Percentiles rank a stretch among this genome's conserved stretches.
These are phyloP conservation scores for Coemansia sp. DNA, from an alignment of 192 early-diverging fungal species.

Conservation along the genomic window DNA sequence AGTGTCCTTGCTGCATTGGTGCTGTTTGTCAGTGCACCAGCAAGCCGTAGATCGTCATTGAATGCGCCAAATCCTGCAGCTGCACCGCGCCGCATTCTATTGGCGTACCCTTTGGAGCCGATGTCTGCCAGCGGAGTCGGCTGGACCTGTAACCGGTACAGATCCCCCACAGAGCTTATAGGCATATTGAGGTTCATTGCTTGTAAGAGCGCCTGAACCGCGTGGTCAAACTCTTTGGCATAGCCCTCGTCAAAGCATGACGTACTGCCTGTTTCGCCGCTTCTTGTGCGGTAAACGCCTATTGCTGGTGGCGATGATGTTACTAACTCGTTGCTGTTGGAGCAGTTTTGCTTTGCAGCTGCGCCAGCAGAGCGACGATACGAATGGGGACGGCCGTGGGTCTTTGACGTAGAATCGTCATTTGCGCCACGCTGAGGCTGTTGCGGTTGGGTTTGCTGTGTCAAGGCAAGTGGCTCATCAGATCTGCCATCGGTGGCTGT, in stretches of 20 bases:
- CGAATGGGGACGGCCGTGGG: background rate
- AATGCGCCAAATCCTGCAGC: background rate
- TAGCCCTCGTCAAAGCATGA: conserved; percentile 41
- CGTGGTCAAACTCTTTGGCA: conserved; percentile 40
- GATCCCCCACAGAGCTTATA: conserved; percentile 40
- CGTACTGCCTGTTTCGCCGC: conserved; percentile 6
- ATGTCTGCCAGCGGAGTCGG: conserved; percentile 34
- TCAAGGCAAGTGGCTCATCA: background rate
- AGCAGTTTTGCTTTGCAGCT: background rate
- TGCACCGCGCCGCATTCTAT: conserved; percentile 6
- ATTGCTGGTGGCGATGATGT: background rate
- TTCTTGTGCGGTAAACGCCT: conserved; percentile 2
- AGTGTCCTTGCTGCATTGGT: conserved; percentile 38
- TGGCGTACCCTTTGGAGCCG: conserved; percentile 24
- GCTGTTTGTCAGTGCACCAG: conserved; percentile 26
- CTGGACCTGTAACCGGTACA: conserved; percentile 41
- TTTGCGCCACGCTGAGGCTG: background rate
- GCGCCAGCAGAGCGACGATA: background rate
- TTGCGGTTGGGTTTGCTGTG: background rate
- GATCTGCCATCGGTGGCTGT: conserved; percentile 19
- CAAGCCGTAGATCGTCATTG: conserved; percentile 26
- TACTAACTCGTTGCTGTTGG: background rate
- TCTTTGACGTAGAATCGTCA: background rate
- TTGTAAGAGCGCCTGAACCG: conserved; percentile 50
- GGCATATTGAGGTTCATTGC: conserved; percentile 53